phyloP scores from a whole-genome alignment of 441 rosid genomes.

The Pelargonium fulgidum region DNA sequence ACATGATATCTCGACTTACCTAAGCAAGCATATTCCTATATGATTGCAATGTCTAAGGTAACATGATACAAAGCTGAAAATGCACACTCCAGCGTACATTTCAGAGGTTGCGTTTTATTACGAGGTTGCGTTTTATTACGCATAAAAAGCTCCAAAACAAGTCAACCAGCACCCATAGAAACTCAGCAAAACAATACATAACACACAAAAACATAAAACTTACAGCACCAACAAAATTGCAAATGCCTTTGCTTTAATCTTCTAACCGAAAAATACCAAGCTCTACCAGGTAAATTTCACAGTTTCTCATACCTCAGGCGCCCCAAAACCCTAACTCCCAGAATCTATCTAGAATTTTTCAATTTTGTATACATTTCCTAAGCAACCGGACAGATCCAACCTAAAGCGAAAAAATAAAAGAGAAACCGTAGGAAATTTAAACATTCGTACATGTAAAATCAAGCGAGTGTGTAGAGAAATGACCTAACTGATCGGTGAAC shows the following conservation, averaged over 20 bases:
- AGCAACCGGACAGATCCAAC: conserved; percentile 4
- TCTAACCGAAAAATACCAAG: background rate
- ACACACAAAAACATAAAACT: background rate
- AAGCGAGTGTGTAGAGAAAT: background rate
- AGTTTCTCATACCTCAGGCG: background rate
- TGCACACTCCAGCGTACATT: background rate
- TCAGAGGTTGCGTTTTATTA: background rate
- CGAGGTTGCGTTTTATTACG: background rate
- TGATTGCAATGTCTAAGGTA: background rate
- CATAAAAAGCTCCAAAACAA: background rate
- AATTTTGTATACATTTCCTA: background rate
- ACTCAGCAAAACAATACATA: background rate
- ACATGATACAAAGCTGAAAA: background rate
- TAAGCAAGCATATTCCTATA: background rate
- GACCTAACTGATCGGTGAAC: conserved; percentile 2
- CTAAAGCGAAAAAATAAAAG: no score
- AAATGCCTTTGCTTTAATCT: background rate
- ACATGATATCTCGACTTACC: background rate
- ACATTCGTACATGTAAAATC: background rate
- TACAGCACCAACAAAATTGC: background rate
- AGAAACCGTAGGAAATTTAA: background rate
- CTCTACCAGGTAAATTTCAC: background rate
- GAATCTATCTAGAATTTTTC: background rate
- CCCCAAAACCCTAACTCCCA: background rate
- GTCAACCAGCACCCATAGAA: background rate